These are phyloP conservation scores for Epichloe elymi DNA, from an alignment of 2,329 filamentous ascomycete species.

Conservation along the genomic window DNA sequence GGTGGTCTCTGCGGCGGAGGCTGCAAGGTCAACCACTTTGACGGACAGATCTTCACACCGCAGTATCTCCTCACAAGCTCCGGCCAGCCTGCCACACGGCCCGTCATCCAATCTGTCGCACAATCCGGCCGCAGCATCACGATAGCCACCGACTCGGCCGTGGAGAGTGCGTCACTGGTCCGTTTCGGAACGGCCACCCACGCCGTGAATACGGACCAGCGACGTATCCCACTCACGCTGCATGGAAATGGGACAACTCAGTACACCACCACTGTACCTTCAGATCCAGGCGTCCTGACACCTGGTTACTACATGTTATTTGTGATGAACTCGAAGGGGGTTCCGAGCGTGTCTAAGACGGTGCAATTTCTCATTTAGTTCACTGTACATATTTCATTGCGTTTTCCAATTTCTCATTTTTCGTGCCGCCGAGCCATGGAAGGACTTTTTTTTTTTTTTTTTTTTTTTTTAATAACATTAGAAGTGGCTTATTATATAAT, in stretches of 20 bases:
- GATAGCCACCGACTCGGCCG: conserved; percentile 11
- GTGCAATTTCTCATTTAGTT: conserved; percentile 16
- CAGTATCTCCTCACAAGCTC: conserved; percentile 38
- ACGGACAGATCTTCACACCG: conserved; percentile 42
- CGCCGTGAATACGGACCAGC: conserved; percentile 44
- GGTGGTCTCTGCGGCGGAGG: conserved; percentile 39
- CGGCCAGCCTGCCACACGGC: conserved; percentile 26
- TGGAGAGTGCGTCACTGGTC: conserved; percentile 27
- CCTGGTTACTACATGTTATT: conserved; percentile 44
- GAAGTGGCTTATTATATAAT: too few relatives aligned
- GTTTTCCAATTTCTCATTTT: background rate
- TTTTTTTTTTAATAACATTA: too few relatives aligned
- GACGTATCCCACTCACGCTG: conserved; percentile 32
- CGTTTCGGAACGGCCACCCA: conserved; percentile 38
- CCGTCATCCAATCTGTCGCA: conserved; percentile 20
- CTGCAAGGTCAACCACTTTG: conserved; percentile 34
- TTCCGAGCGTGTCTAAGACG: conserved; percentile 32
- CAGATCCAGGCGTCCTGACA: conserved; percentile 33
- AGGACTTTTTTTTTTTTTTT: too few relatives aligned
- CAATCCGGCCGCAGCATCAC: conserved; percentile 12
- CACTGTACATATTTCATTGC: rapidly evolving
- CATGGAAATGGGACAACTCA: conserved; percentile 12
- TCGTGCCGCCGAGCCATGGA: too few relatives aligned
- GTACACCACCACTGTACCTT: conserved; percentile 29
- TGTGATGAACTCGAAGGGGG: conserved; percentile 29